phyloP scores from a whole-genome alignment of 2,329 filamentous ascomycete species.

The Xylariaceae sp. region DNA sequence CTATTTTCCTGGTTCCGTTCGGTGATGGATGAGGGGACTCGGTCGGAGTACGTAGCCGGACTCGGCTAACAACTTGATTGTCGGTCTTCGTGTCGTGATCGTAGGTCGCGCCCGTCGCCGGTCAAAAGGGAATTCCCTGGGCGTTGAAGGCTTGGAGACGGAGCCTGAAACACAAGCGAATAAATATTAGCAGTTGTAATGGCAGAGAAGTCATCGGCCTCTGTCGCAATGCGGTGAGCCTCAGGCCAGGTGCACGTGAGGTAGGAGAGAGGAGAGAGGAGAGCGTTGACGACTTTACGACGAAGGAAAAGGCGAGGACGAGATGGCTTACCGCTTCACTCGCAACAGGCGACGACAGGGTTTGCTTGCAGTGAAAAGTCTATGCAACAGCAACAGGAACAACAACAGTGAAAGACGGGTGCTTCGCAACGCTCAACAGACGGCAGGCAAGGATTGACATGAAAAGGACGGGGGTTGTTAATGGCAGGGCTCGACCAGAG shows the following conservation, averaged over 20 bases:
- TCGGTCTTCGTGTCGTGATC: not conserved
- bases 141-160: not conserved
- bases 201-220: not conserved
- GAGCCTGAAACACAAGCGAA: not conserved
- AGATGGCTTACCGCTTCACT: no score
- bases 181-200: not conserved
- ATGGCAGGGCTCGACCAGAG: not conserved
- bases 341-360: not conserved
- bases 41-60: no score
- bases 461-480: not conserved
- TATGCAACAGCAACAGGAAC: not conserved
- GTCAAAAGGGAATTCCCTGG: not conserved
- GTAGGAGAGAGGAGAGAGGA: not conserved
- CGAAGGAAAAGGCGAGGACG: not conserved
- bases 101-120: not conserved
- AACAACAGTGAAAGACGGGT: not conserved
- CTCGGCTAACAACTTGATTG: not conserved
- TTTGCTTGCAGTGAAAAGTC: not conserved
- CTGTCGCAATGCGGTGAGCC: not conserved
- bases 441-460: conserved; percentile 3
- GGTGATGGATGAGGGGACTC: not conserved
- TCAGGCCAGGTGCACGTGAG: not conserved
- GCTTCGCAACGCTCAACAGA: not conserved
- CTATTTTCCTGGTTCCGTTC: not conserved
- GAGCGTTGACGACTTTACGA: no score